Percentiles rank a stretch among this genome's conserved stretches.
These are phyloP conservation scores for Plasmopara muralis DNA, from an alignment of 352 stramenopile genomes.

Conservation along the genomic window DNA sequence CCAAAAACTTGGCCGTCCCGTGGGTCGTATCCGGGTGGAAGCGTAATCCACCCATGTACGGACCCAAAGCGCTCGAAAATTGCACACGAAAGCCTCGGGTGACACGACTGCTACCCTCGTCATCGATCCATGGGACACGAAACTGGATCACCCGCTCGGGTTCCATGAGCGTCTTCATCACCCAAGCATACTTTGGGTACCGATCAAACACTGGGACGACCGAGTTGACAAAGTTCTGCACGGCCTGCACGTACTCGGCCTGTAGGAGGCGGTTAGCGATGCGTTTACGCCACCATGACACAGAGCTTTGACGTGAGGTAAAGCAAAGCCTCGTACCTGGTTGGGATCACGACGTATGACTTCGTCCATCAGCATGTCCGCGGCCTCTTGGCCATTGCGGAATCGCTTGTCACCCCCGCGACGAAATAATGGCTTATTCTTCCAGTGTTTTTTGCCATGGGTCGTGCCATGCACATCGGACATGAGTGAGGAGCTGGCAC, in stretches of 20 bases:
- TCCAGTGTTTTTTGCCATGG: slow-evolving; percentile 89
- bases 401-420: slow-evolving; percentile 94
- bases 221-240: slow-evolving; percentile 75
- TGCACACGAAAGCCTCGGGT: slow-evolving; percentile 97
- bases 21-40: slow-evolving; percentile 91
- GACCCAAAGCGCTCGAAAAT: slow-evolving; percentile 88
- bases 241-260: slow-evolving; percentile 56
- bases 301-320: slow-evolving; percentile 7
- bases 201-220: slow-evolving; percentile 82
- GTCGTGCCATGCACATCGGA: slow-evolving; percentile 84
- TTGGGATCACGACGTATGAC: slow-evolving; percentile 70
- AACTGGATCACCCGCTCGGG: slow-evolving; percentile 94
- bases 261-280: background rate
- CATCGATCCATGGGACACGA: slow-evolving; percentile 96
- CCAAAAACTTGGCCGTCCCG: slow-evolving; percentile 86
- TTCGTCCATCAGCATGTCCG: slow-evolving; percentile 89
- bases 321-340: slow-evolving; percentile 27
- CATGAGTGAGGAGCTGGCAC: slow-evolving; percentile 62
- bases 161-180: slow-evolving; percentile 93
- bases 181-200: slow-evolving; percentile 86
- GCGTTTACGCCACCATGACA: slow-evolving; percentile 1
- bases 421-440: slow-evolving; percentile 96
- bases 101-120: slow-evolving; percentile 91
- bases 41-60: slow-evolving; percentile 95
- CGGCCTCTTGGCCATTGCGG: slow-evolving; percentile 93